These are phyloP conservation scores for Priceomyces medius DNA, from an alignment of 805 yeast species.

Conservation along the genomic window DNA sequence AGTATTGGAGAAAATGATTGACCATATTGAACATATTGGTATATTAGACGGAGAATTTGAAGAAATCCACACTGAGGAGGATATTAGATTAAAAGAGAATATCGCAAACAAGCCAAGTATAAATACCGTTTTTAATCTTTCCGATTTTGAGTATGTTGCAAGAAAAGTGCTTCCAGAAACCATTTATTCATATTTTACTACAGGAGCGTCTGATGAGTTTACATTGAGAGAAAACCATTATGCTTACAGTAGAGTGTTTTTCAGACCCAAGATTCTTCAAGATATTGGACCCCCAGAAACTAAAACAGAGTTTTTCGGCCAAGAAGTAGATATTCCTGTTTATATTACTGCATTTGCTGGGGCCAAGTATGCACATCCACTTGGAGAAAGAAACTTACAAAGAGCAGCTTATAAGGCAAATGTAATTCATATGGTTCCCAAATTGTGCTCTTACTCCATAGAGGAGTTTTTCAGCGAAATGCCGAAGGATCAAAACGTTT, in stretches of 20 bases:
- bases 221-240: constrained; percentile 40
- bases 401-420: constrained; percentile 31
- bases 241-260: constrained; percentile 39
- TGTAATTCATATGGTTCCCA: constrained; percentile 32
- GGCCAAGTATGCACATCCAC: constrained; percentile 36
- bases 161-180: constrained; percentile 22
- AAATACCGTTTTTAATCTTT: constrained; percentile 22
- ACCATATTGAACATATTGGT: constrained; percentile 10
- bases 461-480: constrained; percentile 28
- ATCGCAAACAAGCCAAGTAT: constrained; percentile 24
- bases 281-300: constrained; percentile 24
- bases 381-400: constrained; percentile 34
- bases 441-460: constrained; percentile 21
- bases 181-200: constrained; percentile 38
- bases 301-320: constrained; percentile 20
- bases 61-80: constrained; percentile 17
- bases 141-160: constrained; percentile 38
- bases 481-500: constrained; percentile 22
- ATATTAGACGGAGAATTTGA: constrained; percentile 12
- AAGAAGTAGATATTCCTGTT: constrained; percentile 36
- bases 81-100: constrained; percentile 9
- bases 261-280: constrained; percentile 43
- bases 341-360: constrained; percentile 47
- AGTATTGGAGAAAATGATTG: constrained; percentile 16
- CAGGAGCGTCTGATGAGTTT: constrained; percentile 49